Base-by-base conservation (phyloP, 768 basidiomycete species). In the Lactarius hatsudake region DNA sequence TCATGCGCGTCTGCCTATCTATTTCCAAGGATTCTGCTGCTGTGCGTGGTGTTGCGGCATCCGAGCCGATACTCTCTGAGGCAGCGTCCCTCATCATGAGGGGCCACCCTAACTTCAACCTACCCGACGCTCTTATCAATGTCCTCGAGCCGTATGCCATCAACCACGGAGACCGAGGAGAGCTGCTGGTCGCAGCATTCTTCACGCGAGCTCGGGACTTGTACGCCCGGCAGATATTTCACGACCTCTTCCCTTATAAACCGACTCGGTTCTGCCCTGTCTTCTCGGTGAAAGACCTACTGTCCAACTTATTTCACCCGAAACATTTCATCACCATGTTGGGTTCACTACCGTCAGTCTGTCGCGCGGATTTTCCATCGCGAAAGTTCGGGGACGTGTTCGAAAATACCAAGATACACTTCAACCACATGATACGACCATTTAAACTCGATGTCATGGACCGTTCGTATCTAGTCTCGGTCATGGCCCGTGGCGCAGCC, bases 31-130 rank as follows among this genome's bases (percentile, higher is more conserved):
- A 9, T 28, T 42, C 7, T 3, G 26, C 5, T 18, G 15, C 26
- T 40, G 42, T 60, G 26, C 34, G 17, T n/a, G 7, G 38, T 30
- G 12, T 42, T 28, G 43, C 38, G 2, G 40, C 60, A 9, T 61
- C 42, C 3, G 60, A 61, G n/a, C 60, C 60, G 7, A 61, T 61
- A 30, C 60, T 61, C 12, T 61, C 60, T 10, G 60, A 61, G 30
- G 60, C 60, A 4, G 60, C 42, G 1, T 61, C 43, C 26, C 1
- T 5, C 42, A 61, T 61, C 8, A 43, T 20, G 43, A 20, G 0
- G 43, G 1, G 0, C 2, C 0, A 17, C 7, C 2, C 3, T 20
- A 4, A 34, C 55, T 57, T 57, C 12, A 9, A 32, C n/a, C 8
- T 57, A 57, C 30, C 30, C 3, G 18, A 57, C 34, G 55, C 34